These are phyloP conservation scores for Sordariomycetes sp. DNA, from an alignment of 2,329 filamentous ascomycete genomes.

Conservation along the genomic window DNA sequence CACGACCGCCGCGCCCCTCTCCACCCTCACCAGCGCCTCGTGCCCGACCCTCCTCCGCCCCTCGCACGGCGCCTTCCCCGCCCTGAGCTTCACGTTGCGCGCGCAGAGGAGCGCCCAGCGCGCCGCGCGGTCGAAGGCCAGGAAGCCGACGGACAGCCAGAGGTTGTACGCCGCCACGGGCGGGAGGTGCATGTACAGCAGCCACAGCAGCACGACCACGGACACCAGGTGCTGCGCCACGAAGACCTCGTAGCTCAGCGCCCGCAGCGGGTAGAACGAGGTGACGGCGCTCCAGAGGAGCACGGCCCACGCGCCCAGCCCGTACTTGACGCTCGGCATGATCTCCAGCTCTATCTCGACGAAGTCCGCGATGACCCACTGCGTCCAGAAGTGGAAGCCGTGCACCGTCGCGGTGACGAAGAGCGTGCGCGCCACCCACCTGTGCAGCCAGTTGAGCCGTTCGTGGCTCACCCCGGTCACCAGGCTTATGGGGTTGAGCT, in stretches of 20 bases:
- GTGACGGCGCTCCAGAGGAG: slow-evolving; percentile 55
- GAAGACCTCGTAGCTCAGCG: slow-evolving; percentile 60
- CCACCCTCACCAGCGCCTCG: slow-evolving; percentile 32
- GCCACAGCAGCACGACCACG: slow-evolving; percentile 50
- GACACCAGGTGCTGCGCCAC: slow-evolving; percentile 56
- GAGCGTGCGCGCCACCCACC: slow-evolving; percentile 61
- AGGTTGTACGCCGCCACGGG: slow-evolving; percentile 47
- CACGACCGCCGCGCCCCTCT: slow-evolving; percentile 43
- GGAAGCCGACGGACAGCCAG: slow-evolving; percentile 54
- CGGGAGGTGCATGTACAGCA: slow-evolving; percentile 55
- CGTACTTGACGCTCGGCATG: slow-evolving; percentile 57
- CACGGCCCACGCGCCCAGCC: slow-evolving; percentile 55
- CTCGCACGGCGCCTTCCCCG: slow-evolving; percentile 27
- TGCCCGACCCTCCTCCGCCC: slow-evolving; percentile 41
- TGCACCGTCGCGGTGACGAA: slow-evolving; percentile 59
- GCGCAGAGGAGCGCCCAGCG: slow-evolving; percentile 35
- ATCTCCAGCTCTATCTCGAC: slow-evolving; percentile 46
- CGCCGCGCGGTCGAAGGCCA: slow-evolving; percentile 51
- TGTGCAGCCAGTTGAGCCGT: slow-evolving; percentile 61
- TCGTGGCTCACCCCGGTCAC: slow-evolving; percentile 57
- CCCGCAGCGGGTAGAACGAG: slow-evolving; percentile 52
- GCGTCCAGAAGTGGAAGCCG: slow-evolving; percentile 56
- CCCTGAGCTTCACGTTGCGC: slow-evolving; percentile 36
- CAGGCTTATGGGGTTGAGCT: slow-evolving; percentile 47
- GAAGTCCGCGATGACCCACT: slow-evolving; percentile 52